These are phyloP conservation scores for Backusella circina DNA, from an alignment of 192 early-diverging fungal species.

Conservation along the genomic window DNA sequence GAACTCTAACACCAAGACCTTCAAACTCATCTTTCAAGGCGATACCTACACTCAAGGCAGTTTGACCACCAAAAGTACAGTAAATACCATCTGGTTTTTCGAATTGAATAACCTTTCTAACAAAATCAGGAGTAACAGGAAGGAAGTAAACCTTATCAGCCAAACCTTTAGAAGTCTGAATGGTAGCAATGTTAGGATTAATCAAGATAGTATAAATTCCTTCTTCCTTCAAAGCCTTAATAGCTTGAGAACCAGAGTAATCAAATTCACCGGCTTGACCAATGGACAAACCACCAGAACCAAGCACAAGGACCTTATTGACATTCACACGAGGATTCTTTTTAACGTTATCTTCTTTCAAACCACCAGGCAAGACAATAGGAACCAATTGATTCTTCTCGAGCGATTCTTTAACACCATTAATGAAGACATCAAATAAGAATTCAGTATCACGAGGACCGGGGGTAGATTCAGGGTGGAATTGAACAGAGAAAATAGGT, in stretches of 20 bases:
- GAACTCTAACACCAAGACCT: constrained; percentile 83
- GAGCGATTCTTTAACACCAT: constrained; percentile 65
- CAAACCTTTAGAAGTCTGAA: constrained; percentile 95
- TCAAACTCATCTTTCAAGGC: constrained; percentile 91
- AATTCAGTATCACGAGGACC: constrained; percentile 98
- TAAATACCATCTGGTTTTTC: constrained; percentile 99
- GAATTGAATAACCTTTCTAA: constrained; percentile 91
- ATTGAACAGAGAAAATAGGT: constrained; percentile 98
- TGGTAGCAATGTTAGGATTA: constrained; percentile 99
- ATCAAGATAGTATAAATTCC: constrained; percentile 96
- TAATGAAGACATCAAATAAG: constrained; percentile 95
- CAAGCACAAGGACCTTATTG: constrained; percentile 94
- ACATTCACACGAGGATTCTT: constrained; percentile 58
- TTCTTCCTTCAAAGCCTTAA: constrained; percentile 98
- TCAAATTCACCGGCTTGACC: constrained; percentile 99
- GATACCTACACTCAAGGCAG: constrained; percentile 95
- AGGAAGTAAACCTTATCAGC: constrained; percentile 98
- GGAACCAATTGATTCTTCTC: constrained; percentile 72
- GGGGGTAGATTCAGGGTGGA: constrained; percentile 96
- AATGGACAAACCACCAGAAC: constrained; percentile 95
- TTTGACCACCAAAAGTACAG: constrained; percentile 98
- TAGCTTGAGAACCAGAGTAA: constrained; percentile 95
- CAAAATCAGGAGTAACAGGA: constrained; percentile 92
- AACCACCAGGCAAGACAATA: constrained; percentile 65
- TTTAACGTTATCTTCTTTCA: constrained; percentile 39